A percentile compares a stretch with the other conserved stretches of the same genome.
Conservation (phyloP, 176 grass and related monocot species). For the Cenchrus purpureus region DNA sequence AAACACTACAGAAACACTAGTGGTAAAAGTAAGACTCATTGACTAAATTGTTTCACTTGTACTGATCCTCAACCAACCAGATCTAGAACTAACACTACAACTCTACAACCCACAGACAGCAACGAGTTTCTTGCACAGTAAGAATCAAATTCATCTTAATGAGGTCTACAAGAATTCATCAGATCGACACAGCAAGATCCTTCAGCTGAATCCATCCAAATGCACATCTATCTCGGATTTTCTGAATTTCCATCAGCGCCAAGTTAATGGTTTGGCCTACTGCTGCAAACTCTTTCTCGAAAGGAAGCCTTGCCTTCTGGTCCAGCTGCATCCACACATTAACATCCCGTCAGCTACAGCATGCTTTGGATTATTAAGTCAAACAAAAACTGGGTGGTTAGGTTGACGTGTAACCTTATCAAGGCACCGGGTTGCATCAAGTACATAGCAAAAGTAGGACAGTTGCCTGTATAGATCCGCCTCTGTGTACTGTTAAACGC, state of each 20-base stretch:
- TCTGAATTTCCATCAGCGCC: constrained; percentile 70
- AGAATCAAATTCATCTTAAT: constrained; percentile 40
- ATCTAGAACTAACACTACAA: constrained; percentile 11
- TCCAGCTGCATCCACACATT: constrained; percentile 69
- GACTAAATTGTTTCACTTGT: neutral
- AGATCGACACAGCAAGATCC: constrained; percentile 74
- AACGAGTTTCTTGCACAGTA: neutral
- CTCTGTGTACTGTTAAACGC: constrained; percentile 71
- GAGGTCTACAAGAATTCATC: constrained; percentile 31
- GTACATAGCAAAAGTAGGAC: constrained; percentile 86
- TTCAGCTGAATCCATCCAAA: constrained; percentile 84
- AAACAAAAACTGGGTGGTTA: neutral
- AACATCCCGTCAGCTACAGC: constrained; percentile 29
- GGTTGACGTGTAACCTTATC: constrained; percentile 69
- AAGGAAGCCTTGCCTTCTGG: constrained; percentile 55
- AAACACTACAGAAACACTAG: neutral
- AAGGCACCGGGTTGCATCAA: constrained; percentile 72
- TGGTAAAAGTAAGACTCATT: no score
- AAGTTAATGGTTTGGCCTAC: constrained; percentile 57
- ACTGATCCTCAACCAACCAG: neutral
- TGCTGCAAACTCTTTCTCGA: constrained; percentile 68
- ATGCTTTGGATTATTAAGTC: neutral
- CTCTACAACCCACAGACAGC: neutral
- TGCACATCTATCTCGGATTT: constrained; percentile 75
- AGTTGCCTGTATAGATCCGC: constrained; percentile 88